Percentiles rank a stretch among this genome's conserved stretches.
Conservation (phyloP, 1,284 basidiomycete genomes). For the Ustilago lituana region DNA sequence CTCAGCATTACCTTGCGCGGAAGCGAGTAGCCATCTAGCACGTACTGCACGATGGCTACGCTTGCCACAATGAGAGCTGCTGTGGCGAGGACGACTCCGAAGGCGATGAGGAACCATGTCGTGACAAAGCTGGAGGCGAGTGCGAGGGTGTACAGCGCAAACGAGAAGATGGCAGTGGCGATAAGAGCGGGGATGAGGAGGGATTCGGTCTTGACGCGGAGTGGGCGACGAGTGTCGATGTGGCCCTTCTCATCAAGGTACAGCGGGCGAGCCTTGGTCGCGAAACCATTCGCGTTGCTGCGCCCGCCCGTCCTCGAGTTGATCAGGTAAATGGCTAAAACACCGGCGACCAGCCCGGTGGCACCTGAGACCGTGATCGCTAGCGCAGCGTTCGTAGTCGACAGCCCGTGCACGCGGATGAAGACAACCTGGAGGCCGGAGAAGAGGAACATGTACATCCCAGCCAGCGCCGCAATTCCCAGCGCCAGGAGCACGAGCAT, state of each 20-base stretch:
- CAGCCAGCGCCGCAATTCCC: slow-evolving; percentile 13
- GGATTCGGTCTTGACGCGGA: slow-evolving; percentile 30
- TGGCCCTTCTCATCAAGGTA: slow-evolving; percentile 54
- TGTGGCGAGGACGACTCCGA: slow-evolving; percentile 28
- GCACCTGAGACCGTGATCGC: slow-evolving; percentile 28
- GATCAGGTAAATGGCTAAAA: slow-evolving; percentile 17
- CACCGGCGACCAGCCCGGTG: slow-evolving; percentile 10
- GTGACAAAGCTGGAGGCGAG: slow-evolving; percentile 28
- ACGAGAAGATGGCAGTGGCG: slow-evolving; percentile 27
- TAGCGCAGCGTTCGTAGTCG: slow-evolving; percentile 7
- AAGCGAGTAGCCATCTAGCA: slow-evolving; percentile 37
- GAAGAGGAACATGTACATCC: slow-evolving; percentile 38
- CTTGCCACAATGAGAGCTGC: slow-evolving; percentile 17
- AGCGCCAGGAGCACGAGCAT: slow-evolving; percentile 20
- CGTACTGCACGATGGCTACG: slow-evolving; percentile 25
- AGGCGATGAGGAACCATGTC: slow-evolving; percentile 40
- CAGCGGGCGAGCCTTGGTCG: slow-evolving; percentile 28
- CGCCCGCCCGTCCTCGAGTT: slow-evolving; percentile 8
- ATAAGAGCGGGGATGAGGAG: slow-evolving; percentile 24
- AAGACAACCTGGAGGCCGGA: slow-evolving; percentile 29
- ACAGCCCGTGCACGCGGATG: slow-evolving; percentile 16
- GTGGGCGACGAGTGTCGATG: slow-evolving; percentile 46
- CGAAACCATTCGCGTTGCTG: slow-evolving; percentile 3
- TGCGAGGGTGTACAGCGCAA: slow-evolving; percentile 50
- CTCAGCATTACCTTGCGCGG: slow-evolving; percentile 22